Evolutionary conservation across 129 eudicot genomes (phyloP), one percentile per base, ranked within the genome.

Genomic region (Calendula officinalis): DNA sequence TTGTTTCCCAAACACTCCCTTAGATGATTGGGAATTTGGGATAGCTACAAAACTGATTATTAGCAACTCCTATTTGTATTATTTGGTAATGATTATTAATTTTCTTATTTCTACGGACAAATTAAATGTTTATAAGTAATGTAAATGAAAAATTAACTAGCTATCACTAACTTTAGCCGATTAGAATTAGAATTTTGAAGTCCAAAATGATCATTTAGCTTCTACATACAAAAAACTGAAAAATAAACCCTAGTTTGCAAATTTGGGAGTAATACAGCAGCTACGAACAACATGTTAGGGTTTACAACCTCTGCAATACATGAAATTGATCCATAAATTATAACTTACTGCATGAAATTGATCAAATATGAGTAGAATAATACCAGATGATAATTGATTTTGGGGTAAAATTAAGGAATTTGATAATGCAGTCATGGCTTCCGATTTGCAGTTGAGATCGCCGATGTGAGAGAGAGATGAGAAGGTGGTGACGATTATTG

Each of bases 361-460:
- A 14, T 11, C 41, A 56, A 32, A 43, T 11, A 56, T 35, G 42
- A 56, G 32, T 51, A 45, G 51, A 14, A 14, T 2, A 58, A 56
- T 76, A 86, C 86, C 84, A 45, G 81, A 62, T 38, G 95, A 68
- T 44, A 60, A 60, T 13, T 48, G 80, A 62, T 43, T 57, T n/a
- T 22, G 30, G 30, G 85, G 42, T 52, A 77, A 8, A 16, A 78
- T 60, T 9, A 75, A 42, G 4, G 90, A 78, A 47, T 76, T 83
- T 9, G 88, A 81, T 3, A 87, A 67, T 49, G 81, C 50, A 52
- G 81, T 17, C 90, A 83, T 83, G 56, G 46, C 48, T 52, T 49
- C 56, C 1, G 45, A 62, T 62, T 42, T 62, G 70, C 56, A 42
- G 7, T 9, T 8, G 43, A 45, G 77, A 64, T 64, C 66, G 22